These are phyloP conservation scores for Calonectria pauciramosa DNA, from an alignment of 2,329 filamentous ascomycete species.

Conservation along the genomic window DNA sequence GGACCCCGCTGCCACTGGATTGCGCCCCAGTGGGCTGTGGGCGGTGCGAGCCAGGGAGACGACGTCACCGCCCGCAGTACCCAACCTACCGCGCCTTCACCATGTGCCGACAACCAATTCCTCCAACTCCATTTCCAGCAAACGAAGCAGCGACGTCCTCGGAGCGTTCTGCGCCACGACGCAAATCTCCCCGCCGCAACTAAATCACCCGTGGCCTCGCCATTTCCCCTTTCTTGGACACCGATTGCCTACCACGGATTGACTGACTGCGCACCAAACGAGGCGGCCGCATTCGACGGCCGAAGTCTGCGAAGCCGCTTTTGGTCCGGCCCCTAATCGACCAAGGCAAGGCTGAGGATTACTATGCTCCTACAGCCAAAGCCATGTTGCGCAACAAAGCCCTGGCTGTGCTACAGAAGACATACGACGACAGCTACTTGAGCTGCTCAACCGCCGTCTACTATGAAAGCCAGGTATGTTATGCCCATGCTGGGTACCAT, in stretches of 20 bases:
- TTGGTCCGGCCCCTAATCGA: slow-evolving; percentile 19
- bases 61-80: slow-evolving; percentile 45
- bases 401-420: slow-evolving; percentile 89
- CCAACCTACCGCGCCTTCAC: slow-evolving; percentile 21
- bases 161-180: slow-evolving; percentile 14
- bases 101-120: slow-evolving; percentile 36
- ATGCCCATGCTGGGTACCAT: not conserved
- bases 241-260: slow-evolving; percentile 10
- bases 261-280: slow-evolving; percentile 18
- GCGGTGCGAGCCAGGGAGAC: slow-evolving; percentile 38
- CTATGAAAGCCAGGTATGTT: slow-evolving; percentile 87
- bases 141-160: slow-evolving; percentile 18
- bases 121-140: slow-evolving; percentile 29
- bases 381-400: slow-evolving; percentile 68
- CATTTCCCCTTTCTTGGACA: not conserved
- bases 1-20: slow-evolving; percentile 17
- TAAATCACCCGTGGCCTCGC: not conserved
- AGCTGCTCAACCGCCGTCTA: slow-evolving; percentile 96
- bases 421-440: slow-evolving; percentile 96
- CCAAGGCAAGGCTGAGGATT: slow-evolving; percentile 40
- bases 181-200: not conserved
- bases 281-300: slow-evolving; percentile 4
- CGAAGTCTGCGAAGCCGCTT: slow-evolving; percentile 2
- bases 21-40: slow-evolving; percentile 21
- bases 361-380: slow-evolving; percentile 46